Evolutionary conservation across 2,329 filamentous ascomycete genomes (phyloP), one percentile per base, ranked within the genome.

Genomic region (Microcyclosporella mali): DNA sequence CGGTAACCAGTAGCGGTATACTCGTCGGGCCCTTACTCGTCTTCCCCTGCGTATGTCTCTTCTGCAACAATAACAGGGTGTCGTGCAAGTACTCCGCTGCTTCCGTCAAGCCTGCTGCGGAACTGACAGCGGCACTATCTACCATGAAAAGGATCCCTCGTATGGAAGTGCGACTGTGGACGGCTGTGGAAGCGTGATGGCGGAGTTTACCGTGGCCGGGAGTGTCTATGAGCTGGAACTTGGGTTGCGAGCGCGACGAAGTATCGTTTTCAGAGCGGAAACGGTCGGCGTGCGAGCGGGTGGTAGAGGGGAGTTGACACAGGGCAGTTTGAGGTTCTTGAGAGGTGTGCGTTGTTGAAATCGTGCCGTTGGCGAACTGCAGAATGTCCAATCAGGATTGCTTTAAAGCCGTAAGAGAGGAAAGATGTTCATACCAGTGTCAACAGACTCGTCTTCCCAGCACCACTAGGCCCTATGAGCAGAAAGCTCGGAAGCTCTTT

Each of bases 131-230:
- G 4, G 61, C 62, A 9, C 89, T 85, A 65, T 98, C 92, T n/a
- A 95, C 79, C 50, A 95, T 70, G 64, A 90, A 98, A 39, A 97
- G 75, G 40, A 97, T 72, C 14, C 84, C 89, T 31, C 77, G 77
- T 36, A 90, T 69, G 51, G 77, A 75, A 2, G 37, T 37, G 27
- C 64, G 59, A 15, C 71, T 59, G 39, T 66, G 64, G 45, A 80
- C 68, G 11, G 70, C 59, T 32, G 71, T 66, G 45, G 84, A 71
- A 3, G 85, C 81, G 52, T 79, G 72, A 56, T 80, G 77, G 47
- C 92, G 86, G 46, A 98, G 79, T 69, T 98, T 98, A 57, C 88
- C 88, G 70, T 98, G 92, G 30, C 92, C 92, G 0, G 92, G 92
- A 1, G 90, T 97, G 69, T 98, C 92, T 60, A 86, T 70, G 27